A percentile compares a stretch with the other conserved stretches of the same genome.
These are phyloP conservation scores for Fusarium virguliforme DNA, from an alignment of 2,329 filamentous ascomycete species.

Conservation along the genomic window DNA sequence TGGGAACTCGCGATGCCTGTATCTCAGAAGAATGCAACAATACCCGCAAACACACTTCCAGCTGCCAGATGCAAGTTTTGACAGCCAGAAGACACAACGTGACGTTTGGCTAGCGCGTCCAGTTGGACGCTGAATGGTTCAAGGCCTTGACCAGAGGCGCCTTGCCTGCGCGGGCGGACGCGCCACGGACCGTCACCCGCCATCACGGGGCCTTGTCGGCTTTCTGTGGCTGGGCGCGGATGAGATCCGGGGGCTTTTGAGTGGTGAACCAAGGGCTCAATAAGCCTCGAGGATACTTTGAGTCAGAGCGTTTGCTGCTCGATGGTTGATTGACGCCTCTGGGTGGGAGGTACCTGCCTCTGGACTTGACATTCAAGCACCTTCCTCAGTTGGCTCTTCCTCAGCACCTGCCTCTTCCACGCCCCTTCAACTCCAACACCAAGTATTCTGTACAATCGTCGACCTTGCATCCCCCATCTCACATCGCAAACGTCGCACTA, in stretches of 20 bases:
- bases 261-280: conserved; percentile 6
- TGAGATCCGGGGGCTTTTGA: conserved; percentile 25
- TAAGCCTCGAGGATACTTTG: conserved; percentile 8
- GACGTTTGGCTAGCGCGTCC: conserved; percentile 18
- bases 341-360: conserved; percentile 12
- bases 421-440: conserved; percentile 1
- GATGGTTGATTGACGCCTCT: conserved; percentile 18
- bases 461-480: conserved; percentile 3
- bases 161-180: conserved; percentile 39
- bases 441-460: background rate
- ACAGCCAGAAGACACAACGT: conserved; percentile 29
- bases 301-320: conserved; percentile 20
- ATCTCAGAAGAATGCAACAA: conserved; percentile 8
- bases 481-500: conserved; percentile 1
- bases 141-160: conserved; percentile 20
- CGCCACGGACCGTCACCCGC: conserved; percentile 48
- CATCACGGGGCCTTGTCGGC: conserved; percentile 40
- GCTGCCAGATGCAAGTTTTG: conserved; percentile 25
- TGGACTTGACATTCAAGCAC: background rate
- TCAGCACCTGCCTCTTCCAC: conserved; percentile 4
- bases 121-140: conserved; percentile 10
- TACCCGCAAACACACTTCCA: conserved; percentile 6
- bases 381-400: background rate
- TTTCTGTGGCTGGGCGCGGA: conserved; percentile 35
- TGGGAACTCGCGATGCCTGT: conserved; percentile 1